These are phyloP conservation scores for Balakata baccata DNA, from an alignment of 345 rosid species.

Conservation along the genomic window DNA sequence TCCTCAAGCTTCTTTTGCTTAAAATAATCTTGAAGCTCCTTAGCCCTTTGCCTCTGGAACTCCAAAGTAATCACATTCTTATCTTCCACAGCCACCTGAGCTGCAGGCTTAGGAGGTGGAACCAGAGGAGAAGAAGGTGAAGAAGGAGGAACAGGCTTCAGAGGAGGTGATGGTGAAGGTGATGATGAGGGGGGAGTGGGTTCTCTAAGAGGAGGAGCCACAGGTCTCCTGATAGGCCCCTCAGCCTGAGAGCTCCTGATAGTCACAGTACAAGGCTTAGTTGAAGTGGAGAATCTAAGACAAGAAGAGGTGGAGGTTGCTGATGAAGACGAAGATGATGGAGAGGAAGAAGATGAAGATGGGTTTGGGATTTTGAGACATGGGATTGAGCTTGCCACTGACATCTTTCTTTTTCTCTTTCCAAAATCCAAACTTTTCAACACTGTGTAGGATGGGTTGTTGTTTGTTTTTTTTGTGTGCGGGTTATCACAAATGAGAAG, in stretches of 20 bases:
- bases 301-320: conserved; percentile 33
- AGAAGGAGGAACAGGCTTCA: conserved; percentile 42
- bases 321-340: conserved; percentile 38
- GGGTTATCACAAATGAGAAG: conserved; percentile 15
- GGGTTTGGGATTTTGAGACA: conserved; percentile 56
- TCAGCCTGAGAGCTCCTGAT: conserved; percentile 76
- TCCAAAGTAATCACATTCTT: conserved; percentile 56
- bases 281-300: conserved; percentile 44
- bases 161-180: conserved; percentile 25
- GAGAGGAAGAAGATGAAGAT: conserved; percentile 34
- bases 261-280: conserved; percentile 39
- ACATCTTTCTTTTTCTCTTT: conserved; percentile 38
- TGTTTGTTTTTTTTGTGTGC: not conserved
- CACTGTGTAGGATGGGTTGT: not conserved
- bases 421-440: not conserved
- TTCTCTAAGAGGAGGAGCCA: conserved; percentile 54
- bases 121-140: conserved; percentile 21
- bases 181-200: conserved; percentile 26
- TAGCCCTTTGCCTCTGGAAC: conserved; percentile 88
- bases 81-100: conserved; percentile 31
- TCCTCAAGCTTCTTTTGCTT: conserved; percentile 86
- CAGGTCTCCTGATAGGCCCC: conserved; percentile 88
- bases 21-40: conserved; percentile 82
- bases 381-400: conserved; percentile 63
- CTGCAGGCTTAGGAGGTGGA: conserved; percentile 22